phyloP scores from a whole-genome alignment of 2,329 filamentous ascomycete genomes.

The Aspergillus hortae region DNA sequence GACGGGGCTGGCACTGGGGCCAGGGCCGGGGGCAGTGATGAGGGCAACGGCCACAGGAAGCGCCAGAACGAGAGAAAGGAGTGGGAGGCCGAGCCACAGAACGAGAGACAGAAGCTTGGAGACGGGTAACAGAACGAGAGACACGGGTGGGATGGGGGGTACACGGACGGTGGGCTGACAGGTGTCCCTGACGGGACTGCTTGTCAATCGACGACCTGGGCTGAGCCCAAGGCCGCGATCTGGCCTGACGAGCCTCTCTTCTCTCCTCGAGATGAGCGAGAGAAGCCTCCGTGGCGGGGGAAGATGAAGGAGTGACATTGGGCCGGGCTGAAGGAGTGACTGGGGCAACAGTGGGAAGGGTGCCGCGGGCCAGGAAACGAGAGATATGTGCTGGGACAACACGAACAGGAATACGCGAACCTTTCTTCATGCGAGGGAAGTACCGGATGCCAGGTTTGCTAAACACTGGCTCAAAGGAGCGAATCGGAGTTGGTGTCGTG shows the following conservation, averaged over 20 bases:
- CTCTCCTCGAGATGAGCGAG: constrained; percentile 8
- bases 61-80: no score
- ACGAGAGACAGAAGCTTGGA: no score
- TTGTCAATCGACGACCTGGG: constrained; percentile 6
- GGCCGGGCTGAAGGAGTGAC: background rate
- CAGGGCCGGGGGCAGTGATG: no score
- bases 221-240: constrained; percentile 10
- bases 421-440: constrained; percentile 11
- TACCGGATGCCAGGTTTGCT: constrained; percentile 11
- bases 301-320: background rate
- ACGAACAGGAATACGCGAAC: constrained; percentile 18
- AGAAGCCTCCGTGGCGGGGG: no score
- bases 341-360: constrained; percentile 2
- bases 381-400: constrained; percentile 3
- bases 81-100: no score
- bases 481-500: constrained; percentile 11
- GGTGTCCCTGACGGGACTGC: constrained; percentile 7
- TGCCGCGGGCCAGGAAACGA: background rate
- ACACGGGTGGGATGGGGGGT: no score
- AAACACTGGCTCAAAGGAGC: constrained; percentile 8
- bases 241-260: constrained; percentile 12
- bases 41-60: no score
- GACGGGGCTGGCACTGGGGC: no score
- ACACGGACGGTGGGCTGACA: constrained; percentile 2
- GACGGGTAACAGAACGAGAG: no score